Base-by-base conservation (phyloP, 306 rosid genomes). In the Morella rubra region DNA sequence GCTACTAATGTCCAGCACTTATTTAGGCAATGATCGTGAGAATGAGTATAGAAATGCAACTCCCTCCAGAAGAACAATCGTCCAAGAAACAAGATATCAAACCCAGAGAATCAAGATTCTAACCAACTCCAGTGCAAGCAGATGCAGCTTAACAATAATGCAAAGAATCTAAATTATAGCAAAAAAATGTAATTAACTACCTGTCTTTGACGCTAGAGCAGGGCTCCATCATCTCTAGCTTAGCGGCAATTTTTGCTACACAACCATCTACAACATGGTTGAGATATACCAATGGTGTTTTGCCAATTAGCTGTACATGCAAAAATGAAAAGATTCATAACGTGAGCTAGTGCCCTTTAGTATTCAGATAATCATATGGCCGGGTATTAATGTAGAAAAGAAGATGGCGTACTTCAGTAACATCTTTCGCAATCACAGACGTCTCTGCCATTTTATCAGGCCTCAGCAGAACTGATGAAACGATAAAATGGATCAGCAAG, bases 141-240 rank as follows among this genome's bases (percentile, higher is more conserved):
- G 19, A 81, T 67, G 77, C 55, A 54, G 8, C 44, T 41, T 42
- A 44, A 8, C 37, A 58, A 56, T 15, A 66, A 72, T 2, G 45
- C 49, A 54, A 71, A 40, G 61, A 61, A 22, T 20, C 68, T 71
- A 65, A 56, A 67, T 61, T 27, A 54, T 24, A 32, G 37, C 53
- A 71, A 19, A 73, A 79, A 75, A 68, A 56, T 67, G 18, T 14
- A 11, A 6, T 49, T 69, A 8, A 19, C 19, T 78, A 91, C 98
- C 98, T 91, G 76, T 93, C 98, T 76, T 93, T 93, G 86, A 93
- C 97, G 45, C 96, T 93, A 45, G 98, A 93, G 87, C 97, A 93
- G 60, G 98, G 98, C 56, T 93, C 98, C 98, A 93, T 83, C 98
- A 88, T 86, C 89, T 93, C 98, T 66, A 93, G 85, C 89, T 91